phyloP scores from a whole-genome alignment of 2,329 filamentous ascomycete genomes.

The Fusarium continuum region DNA sequence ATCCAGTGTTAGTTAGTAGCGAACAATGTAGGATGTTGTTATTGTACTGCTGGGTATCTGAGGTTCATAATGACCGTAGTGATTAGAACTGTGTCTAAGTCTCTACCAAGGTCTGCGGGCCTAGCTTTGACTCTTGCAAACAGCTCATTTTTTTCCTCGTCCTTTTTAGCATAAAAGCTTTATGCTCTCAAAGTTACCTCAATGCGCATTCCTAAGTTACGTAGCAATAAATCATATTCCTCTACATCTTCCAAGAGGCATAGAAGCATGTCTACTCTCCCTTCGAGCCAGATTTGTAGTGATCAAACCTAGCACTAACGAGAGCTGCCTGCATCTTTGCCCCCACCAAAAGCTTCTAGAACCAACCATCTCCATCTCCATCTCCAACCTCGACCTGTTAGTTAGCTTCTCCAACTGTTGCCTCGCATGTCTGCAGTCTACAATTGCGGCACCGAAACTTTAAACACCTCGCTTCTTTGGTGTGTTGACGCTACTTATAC shows the following conservation, averaged over 20 bases:
- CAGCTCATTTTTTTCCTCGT: neutral
- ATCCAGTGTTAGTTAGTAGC: neutral
- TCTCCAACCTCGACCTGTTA: neutral
- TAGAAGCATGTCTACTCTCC: neutral
- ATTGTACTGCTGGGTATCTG: no score
- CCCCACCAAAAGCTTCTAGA: conserved; percentile 49
- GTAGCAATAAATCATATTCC: no score
- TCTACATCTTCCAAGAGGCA: neutral
- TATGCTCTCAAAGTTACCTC: neutral
- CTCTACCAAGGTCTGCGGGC: neutral
- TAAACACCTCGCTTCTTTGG: no score
- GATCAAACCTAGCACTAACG: neutral
- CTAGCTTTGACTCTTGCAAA: neutral
- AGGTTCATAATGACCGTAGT: neutral
- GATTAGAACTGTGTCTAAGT: neutral
- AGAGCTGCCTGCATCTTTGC: conserved; percentile 8
- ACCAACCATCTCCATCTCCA: conserved; percentile 39
- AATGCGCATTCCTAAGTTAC: no score
- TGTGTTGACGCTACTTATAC: no score
- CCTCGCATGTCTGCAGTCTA: no score
- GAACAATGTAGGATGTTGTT: neutral
- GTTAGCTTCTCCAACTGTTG: neutral
- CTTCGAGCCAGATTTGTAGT: neutral
- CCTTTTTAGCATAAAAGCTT: neutral
- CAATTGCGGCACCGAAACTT: neutral